phyloP scores from a whole-genome alignment of 345 rosid species.

The Linum trigynum region DNA sequence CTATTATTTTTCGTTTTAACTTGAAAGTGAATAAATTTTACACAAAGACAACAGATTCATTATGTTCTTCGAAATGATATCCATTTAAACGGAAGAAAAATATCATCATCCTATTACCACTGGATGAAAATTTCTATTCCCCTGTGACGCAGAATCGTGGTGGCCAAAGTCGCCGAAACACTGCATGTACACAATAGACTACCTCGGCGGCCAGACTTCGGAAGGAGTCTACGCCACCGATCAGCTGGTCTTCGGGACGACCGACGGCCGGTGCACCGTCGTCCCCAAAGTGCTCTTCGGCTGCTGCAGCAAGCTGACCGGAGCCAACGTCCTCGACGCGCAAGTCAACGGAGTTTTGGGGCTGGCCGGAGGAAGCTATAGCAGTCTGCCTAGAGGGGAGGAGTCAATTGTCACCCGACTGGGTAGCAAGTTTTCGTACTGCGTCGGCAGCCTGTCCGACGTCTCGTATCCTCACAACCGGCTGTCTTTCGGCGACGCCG shows the following conservation, averaged over 20 bases:
- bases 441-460: background rate
- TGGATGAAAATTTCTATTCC: too few species aligned
- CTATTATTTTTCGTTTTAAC: too few species aligned
- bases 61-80: too few species aligned
- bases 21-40: too few species aligned
- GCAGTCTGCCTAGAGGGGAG: background rate
- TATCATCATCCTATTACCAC: too few species aligned
- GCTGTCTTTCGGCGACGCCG: background rate
- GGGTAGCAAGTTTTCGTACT: background rate
- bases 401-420: background rate
- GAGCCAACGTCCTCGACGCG: background rate
- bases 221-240: background rate
- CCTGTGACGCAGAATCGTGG: background rate
- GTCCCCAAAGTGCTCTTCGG: background rate
- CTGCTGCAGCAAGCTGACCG: background rate
- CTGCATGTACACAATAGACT: background rate
- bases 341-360: background rate
- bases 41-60: too few species aligned
- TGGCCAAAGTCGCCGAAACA: background rate
- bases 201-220: background rate
- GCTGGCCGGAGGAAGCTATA: background rate
- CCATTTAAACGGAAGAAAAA: too few species aligned
- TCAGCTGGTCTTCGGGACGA: background rate
- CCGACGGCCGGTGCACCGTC: background rate
- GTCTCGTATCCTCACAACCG: background rate